Percentiles rank a stretch among this genome's conserved stretches.
These are phyloP conservation scores for Inga laurina DNA, from an alignment of 306 rosid species.

Conservation along the genomic window DNA sequence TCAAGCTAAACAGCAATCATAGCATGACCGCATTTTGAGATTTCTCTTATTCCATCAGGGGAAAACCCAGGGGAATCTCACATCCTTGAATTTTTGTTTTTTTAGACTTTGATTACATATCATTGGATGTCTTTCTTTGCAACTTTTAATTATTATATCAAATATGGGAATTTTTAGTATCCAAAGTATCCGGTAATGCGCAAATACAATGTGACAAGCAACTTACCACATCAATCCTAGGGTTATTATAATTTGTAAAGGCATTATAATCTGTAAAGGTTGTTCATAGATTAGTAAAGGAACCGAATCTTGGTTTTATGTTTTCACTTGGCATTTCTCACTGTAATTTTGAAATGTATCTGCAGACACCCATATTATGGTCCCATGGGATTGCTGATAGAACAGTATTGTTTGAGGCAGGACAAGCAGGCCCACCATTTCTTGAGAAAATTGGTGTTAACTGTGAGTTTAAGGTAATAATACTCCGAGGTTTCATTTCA, in stretches of 20 bases:
- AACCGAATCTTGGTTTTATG: not conserved
- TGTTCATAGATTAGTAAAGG: not conserved
- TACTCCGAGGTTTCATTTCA: constrained; percentile 17
- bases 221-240: not conserved
- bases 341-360: not conserved
- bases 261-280: not conserved
- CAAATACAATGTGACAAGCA: not conserved
- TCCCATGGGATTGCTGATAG: constrained; percentile 70
- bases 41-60: not conserved
- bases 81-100: not conserved
- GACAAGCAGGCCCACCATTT: constrained; percentile 81
- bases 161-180: not conserved
- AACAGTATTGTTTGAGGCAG: constrained; percentile 79
- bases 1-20: not conserved
- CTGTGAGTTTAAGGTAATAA: constrained; percentile 69
- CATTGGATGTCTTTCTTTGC: not conserved
- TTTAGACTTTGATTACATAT: not conserved
- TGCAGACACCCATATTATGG: constrained; percentile 77
- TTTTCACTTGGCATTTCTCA: constrained; percentile 11
- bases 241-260: not conserved
- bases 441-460: constrained; percentile 60
- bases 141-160: not conserved
- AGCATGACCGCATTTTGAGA: not conserved
- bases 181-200: not conserved
- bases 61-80: not conserved